Percentiles rank a stretch among this genome's conserved stretches.
These are phyloP conservation scores for Adansonia rubrostipa DNA, from an alignment of 441 rosid genomes.

Conservation along the genomic window DNA sequence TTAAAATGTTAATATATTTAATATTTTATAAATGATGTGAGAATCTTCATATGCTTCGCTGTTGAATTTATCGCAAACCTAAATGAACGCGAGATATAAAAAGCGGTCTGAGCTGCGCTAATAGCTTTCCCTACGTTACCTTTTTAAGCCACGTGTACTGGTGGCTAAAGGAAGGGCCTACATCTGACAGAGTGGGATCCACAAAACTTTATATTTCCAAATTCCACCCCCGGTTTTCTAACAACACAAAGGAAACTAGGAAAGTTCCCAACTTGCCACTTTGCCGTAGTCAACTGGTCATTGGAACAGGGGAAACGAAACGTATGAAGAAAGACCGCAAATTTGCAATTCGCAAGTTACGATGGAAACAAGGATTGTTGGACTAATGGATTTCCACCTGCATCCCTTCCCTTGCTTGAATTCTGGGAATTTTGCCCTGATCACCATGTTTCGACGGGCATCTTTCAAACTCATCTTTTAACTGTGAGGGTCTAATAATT, in stretches of 20 bases:
- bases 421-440: not conserved
- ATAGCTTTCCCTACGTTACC: not conserved
- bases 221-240: not conserved
- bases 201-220: not conserved
- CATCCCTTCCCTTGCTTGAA: too few species aligned
- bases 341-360: too few species aligned
- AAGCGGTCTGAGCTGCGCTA: not conserved
- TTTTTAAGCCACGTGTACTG: not conserved
- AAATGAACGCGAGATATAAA: not conserved
- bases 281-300: not conserved
- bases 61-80: not conserved
- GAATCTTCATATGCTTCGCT: too few species aligned
- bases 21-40: not conserved
- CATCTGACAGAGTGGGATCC: conserved; percentile 1
- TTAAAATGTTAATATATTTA: not conserved
- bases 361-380: too few species aligned
- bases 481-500: not conserved
- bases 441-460: not conserved
- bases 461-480: not conserved
- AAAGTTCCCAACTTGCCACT: not conserved
- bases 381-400: too few species aligned
- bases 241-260: not conserved
- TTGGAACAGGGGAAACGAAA: not conserved
- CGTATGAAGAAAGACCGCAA: too few species aligned
- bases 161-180: not conserved